A percentile compares a stretch with the other conserved stretches of the same genome.
Conservation (phyloP, 139 green algal species). For the Tetradesmus lagerheimii region DNA sequence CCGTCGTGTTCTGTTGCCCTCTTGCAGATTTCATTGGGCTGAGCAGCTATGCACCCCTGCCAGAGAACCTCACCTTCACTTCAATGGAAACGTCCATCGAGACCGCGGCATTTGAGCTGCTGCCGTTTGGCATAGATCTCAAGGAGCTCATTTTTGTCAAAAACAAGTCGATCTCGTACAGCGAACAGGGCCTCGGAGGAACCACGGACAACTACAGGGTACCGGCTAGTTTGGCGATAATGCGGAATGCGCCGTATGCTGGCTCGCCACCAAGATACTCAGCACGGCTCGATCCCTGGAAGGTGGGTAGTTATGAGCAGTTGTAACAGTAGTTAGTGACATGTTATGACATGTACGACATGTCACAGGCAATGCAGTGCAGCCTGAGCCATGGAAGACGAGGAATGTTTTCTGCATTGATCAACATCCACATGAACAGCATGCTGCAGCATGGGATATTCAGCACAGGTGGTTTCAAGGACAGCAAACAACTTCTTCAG, state of each 20-base stretch:
- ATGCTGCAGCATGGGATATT: too few species aligned
- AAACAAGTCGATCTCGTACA: constrained; percentile 22
- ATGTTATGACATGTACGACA: too few species aligned
- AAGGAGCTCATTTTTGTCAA: constrained; percentile 3
- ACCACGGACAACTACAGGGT: constrained; percentile 1
- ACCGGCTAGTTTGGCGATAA: background rate
- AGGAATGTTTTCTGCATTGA: too few species aligned
- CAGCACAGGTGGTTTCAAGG: too few species aligned
- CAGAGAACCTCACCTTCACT: background rate
- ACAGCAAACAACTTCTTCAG: too few species aligned
- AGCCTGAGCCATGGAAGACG: too few species aligned
- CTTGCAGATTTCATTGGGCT: constrained; percentile 12
- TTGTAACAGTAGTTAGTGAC: background rate
- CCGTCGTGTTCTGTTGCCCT: background rate
- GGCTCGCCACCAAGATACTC: background rate
- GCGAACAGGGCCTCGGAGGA: constrained; percentile 15
- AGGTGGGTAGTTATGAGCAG: background rate
- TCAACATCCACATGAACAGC: too few species aligned
- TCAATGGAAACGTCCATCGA: background rate
- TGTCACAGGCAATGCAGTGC: too few species aligned
- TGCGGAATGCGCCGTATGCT: background rate
- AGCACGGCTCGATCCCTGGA: constrained; percentile 9
- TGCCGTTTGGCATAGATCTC: constrained; percentile 22
- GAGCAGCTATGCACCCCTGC: constrained; percentile 2
- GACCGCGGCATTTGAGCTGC: constrained; percentile 17